A percentile compares a stretch with the other conserved stretches of the same genome.
Conservation (phyloP, 2,329 filamentous ascomycete species). For the Herpomyces periplanetae region DNA sequence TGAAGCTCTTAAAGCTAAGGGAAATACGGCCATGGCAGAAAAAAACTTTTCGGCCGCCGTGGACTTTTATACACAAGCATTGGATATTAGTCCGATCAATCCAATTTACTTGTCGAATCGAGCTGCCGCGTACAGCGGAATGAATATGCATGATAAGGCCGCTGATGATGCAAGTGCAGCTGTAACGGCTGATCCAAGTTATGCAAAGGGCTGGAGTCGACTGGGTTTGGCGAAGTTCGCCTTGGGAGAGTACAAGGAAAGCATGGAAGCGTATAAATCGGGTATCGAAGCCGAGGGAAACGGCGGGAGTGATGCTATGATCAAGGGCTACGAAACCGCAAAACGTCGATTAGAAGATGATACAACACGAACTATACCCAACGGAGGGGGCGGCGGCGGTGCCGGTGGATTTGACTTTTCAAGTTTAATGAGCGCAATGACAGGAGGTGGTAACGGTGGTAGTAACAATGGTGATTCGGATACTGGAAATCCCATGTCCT, state of each 20-base stretch:
- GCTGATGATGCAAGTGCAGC: constrained; percentile 63
- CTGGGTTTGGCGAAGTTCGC: constrained; percentile 69
- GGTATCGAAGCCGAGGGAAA: constrained; percentile 80
- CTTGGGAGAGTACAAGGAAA: constrained; percentile 52
- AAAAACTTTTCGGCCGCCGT: constrained; percentile 62
- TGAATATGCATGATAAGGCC: constrained; percentile 44
- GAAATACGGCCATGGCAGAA: constrained; percentile 72
- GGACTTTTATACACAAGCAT: constrained; percentile 50
- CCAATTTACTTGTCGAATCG: constrained; percentile 93
- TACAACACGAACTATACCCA: constrained; percentile 6
- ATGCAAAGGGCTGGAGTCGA: constrained; percentile 88
- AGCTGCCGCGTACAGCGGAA: constrained; percentile 59
- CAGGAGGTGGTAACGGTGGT: constrained; percentile 17
- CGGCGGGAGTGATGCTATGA: constrained; percentile 84
- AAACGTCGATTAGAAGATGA: constrained; percentile 55
- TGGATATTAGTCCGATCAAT: constrained; percentile 41
- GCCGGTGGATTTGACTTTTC: constrained; percentile 17
- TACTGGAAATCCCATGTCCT: constrained; percentile 70
- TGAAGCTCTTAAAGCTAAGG: constrained; percentile 52
- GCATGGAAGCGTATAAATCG: constrained; percentile 71
- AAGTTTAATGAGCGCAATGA: constrained; percentile 29
- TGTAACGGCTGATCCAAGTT: constrained; percentile 48
- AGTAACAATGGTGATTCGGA: constrained; percentile 23
- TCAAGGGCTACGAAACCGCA: constrained; percentile 77
- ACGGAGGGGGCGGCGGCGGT: constrained; percentile 6